These are phyloP conservation scores for Cynanchum wilfordii DNA, from an alignment of 257 asterid genomes.

Conservation along the genomic window DNA sequence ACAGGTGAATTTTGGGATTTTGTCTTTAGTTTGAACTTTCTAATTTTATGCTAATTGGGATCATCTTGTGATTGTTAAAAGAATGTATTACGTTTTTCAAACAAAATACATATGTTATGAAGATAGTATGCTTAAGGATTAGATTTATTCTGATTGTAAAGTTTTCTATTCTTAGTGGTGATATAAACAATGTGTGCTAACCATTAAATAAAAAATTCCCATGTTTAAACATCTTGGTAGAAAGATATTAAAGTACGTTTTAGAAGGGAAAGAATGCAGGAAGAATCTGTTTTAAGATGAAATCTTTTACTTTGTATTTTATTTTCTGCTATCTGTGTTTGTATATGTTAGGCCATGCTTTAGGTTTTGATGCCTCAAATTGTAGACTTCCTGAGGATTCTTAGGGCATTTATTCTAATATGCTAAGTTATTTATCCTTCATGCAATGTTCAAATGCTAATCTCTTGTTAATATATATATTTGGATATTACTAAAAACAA, in stretches of 20 bases:
- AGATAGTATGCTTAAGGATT: not conserved
- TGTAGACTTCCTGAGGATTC: not conserved
- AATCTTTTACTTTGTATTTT: not conserved
- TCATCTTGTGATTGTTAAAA: not conserved
- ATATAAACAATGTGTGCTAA: not conserved
- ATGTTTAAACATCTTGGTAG: not conserved
- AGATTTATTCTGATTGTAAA: not conserved
- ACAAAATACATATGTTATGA: not conserved
- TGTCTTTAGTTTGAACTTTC: not conserved
- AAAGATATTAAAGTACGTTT: not conserved
- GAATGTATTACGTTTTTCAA: not conserved
- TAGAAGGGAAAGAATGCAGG: not conserved
- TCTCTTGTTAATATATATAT: not conserved
- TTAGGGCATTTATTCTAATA: not conserved
- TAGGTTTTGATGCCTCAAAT: not conserved
- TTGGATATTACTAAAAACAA: too few species aligned
- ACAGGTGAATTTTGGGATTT: conserved; percentile 43
- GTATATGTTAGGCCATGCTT: not conserved
- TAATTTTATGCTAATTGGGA: not conserved
- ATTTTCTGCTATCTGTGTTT: not conserved
- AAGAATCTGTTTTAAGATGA: not conserved
- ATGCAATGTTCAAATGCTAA: not conserved
- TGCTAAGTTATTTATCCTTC: not conserved
- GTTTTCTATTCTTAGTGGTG: not conserved
- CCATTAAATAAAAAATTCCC: not conserved